Evolutionary conservation across 345 rosid genomes (phyloP), one percentile per base, ranked within the genome.

Genomic region (Salix caprea): DNA sequence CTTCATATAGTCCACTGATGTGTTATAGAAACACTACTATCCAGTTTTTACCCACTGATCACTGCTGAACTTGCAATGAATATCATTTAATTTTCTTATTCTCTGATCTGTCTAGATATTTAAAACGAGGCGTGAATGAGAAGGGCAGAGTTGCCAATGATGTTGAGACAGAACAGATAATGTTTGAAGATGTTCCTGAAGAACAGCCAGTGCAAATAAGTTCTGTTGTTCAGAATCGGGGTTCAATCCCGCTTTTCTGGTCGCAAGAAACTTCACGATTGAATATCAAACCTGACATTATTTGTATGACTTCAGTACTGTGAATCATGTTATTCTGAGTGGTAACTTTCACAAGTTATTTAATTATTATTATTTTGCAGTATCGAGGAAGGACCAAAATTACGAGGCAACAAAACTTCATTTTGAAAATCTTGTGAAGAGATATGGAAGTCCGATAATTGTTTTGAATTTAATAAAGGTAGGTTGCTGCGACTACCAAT

Each of bases 61-160:
- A 34, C 30, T 67, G 52, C 58, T 73, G 82, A 65, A 72, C 69
- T 76, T 58, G 65, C 9, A 28, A 40, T 76, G 30, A 34, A 80
- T 12, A 23, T 42, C 42, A 46, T 60, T 74, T 85, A 70, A 48
- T 79, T 60, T 78, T 21, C 24, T 15, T 75, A 16, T 67, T 79
- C 69, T 76, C 50, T 81, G 75, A 73, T 71, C 64, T 70, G 72
- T 42, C 34, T 81, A 96, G 99, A 74, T 96, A 90, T 77, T 80
- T 92, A 79, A 93, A 91, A 80, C 97, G 98, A 26, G 99, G 99
- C 40, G 97, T 96, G 67, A 93, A 96, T 78, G 93, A 90, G 80
- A 93, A 89, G 85, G 99, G 99, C 70, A 86, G 94, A 84, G 99
- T 96, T 60, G 99, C 99, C 72, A 96, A 96, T 81, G 99, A 96